Evolutionary conservation across 1,284 basidiomycete genomes (phyloP).

Genomic region (Kwoniella shivajii): DNA sequence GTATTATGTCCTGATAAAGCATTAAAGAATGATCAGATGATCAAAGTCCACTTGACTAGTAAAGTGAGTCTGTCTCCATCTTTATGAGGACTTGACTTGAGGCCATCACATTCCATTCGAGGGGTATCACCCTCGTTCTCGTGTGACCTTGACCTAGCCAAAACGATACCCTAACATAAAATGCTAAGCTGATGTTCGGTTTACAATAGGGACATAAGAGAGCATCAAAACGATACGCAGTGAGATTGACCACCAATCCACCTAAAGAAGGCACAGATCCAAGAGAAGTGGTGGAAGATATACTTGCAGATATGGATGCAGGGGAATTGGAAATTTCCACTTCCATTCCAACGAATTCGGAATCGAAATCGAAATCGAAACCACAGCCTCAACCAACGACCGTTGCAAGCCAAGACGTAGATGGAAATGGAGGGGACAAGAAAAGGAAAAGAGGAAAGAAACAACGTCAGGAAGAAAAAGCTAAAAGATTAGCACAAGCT

Average conservation of each 20-base stretch:
- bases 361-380: too few relatives aligned
- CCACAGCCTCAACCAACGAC: neutral
- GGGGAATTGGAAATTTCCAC: neutral
- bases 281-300: conserved; percentile 34
- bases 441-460: neutral
- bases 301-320: conserved; percentile 22
- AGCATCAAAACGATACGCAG: conserved; percentile 32
- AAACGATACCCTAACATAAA: neutral
- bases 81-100: too few relatives aligned
- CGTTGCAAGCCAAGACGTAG: neutral
- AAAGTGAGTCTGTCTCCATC: conserved; percentile 62
- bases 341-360: neutral
- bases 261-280: conserved; percentile 25
- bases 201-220: conserved; percentile 33
- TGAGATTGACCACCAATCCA: conserved; percentile 13
- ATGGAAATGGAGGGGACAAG: neutral
- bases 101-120: too few relatives aligned
- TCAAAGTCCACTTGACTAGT: conserved; percentile 64
- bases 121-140: too few relatives aligned
- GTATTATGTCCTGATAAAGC: conserved; percentile 73
- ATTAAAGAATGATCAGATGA: conserved; percentile 67
- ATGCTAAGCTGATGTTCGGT: neutral
- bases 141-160: too few relatives aligned
- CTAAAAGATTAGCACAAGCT: neutral
- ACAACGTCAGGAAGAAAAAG: conserved; percentile 7